phyloP scores from a whole-genome alignment of 1,284 basidiomycete genomes.

The Chondrostereum purpureum region DNA sequence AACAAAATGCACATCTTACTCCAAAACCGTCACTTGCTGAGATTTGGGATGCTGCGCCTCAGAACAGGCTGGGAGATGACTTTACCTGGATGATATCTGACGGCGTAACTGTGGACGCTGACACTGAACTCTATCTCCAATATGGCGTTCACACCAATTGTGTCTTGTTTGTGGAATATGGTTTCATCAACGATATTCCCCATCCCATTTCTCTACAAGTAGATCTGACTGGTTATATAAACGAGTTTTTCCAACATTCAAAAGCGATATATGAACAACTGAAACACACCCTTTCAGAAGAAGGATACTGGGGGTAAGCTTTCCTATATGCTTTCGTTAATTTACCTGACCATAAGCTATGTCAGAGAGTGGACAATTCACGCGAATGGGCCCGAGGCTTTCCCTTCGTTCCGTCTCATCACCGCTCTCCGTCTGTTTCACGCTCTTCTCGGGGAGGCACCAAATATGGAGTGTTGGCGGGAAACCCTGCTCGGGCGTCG shows the following conservation, averaged over 20 bases:
- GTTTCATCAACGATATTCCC: constrained; percentile 51
- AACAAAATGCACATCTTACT: constrained; percentile 31
- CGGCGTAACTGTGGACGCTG: constrained; percentile 31
- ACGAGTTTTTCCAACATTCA: constrained; percentile 40
- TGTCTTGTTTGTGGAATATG: constrained; percentile 78
- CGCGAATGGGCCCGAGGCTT: constrained; percentile 45
- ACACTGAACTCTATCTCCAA: constrained; percentile 64
- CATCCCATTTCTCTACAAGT: constrained; percentile 42
- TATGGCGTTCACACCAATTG: constrained; percentile 75
- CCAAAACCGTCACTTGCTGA: constrained; percentile 34
- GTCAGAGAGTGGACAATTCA: constrained; percentile 73
- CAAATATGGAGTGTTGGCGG: constrained; percentile 43
- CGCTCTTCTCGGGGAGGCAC: constrained; percentile 21
- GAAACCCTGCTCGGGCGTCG: constrained; percentile 44
- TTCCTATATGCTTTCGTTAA: not conserved
- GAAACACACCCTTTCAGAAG: constrained; percentile 41
- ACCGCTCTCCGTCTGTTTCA: constrained; percentile 64
- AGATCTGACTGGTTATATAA: constrained; percentile 53
- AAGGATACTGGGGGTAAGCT: constrained; percentile 74
- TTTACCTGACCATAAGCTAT: not conserved
- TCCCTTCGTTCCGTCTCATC: constrained; percentile 73
- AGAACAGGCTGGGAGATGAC: constrained; percentile 31
- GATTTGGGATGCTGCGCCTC: constrained; percentile 29
- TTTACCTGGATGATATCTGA: constrained; percentile 52
- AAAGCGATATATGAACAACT: constrained; percentile 35